These are phyloP conservation scores for Dothideomycetidae sp. DNA, from an alignment of 2,329 filamentous ascomycete genomes.

Conservation along the genomic window DNA sequence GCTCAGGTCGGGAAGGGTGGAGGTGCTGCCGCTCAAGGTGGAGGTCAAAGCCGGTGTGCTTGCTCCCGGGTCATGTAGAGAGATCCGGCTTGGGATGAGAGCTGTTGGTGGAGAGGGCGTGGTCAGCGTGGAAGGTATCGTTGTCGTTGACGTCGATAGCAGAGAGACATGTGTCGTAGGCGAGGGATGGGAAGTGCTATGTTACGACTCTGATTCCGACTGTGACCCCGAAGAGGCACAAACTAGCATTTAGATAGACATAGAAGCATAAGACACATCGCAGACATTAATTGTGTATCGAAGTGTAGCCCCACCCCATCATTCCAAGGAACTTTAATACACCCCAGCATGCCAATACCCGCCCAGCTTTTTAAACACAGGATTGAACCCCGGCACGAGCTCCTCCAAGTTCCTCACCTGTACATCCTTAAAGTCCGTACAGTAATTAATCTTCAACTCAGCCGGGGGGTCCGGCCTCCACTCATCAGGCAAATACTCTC, in stretches of 20 bases:
- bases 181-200: slow-evolving; percentile 7
- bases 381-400: not conserved
- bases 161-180: slow-evolving; percentile 7
- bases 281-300: too few species aligned
- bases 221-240: too few species aligned
- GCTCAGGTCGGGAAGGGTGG: not conserved
- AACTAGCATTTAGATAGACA: too few species aligned
- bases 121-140: slow-evolving; percentile 5
- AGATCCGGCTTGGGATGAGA: slow-evolving; percentile 2
- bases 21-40: slow-evolving; percentile 3
- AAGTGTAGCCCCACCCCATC: too few species aligned
- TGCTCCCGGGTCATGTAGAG: slow-evolving; percentile 4
- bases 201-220: too few species aligned
- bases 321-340: too few species aligned
- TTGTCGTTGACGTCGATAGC: slow-evolving; percentile 4
- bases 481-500: not conserved
- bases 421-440: not conserved
- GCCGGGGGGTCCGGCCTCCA: not conserved
- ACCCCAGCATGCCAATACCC: too few species aligned
- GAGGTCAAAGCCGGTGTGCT: slow-evolving; percentile 1
- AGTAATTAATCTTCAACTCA: not conserved
- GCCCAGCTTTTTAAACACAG: not conserved
- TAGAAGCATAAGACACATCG: too few species aligned
- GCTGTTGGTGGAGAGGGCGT: slow-evolving; percentile 4
- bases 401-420: not conserved